A percentile compares a stretch with the other conserved stretches of the same genome.
These are phyloP conservation scores for Boletus edulis DNA, from an alignment of 768 basidiomycete species.

Conservation along the genomic window DNA sequence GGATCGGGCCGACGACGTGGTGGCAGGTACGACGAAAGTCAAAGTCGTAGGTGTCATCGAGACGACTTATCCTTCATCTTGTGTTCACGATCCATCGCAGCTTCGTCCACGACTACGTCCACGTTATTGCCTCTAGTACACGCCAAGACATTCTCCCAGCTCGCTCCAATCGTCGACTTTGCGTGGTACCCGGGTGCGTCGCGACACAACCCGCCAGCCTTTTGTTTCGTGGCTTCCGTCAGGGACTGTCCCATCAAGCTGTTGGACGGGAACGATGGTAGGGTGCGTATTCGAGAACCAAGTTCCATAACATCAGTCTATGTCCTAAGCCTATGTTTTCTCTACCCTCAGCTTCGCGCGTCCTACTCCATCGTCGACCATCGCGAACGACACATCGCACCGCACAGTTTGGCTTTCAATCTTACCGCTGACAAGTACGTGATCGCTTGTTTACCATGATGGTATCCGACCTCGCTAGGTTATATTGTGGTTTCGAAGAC, in stretches of 20 bases:
- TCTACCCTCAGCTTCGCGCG: conserved; percentile 67
- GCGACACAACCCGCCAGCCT: conserved; percentile 53
- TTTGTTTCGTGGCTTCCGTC: conserved; percentile 82
- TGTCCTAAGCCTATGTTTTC: background rate
- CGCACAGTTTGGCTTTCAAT: conserved; percentile 82
- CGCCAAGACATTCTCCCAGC: conserved; percentile 42
- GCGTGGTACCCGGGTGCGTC: conserved; percentile 85
- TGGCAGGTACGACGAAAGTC: background rate
- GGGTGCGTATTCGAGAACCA: conserved; percentile 45
- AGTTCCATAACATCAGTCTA: no score
- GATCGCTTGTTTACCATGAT: background rate
- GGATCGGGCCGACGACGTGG: background rate
- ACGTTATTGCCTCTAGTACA: conserved; percentile 8
- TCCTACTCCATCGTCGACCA: conserved; percentile 94
- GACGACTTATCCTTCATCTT: background rate
- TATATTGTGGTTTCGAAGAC: conserved; percentile 86
- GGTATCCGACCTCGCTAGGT: conserved; percentile 27
- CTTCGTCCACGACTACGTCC: background rate
- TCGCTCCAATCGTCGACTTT: conserved; percentile 75
- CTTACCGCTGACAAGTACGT: conserved; percentile 58
- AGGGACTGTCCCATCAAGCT: conserved; percentile 85
- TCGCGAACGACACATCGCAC: conserved; percentile 86
- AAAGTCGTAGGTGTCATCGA: background rate
- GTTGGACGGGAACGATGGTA: conserved; percentile 73
- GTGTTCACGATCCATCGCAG: background rate